Percentiles rank a stretch among this genome's conserved stretches.
Evolutionary conservation across 2,329 filamentous ascomycete genomes (phyloP).

Genomic region (Claviceps maximensis): DNA sequence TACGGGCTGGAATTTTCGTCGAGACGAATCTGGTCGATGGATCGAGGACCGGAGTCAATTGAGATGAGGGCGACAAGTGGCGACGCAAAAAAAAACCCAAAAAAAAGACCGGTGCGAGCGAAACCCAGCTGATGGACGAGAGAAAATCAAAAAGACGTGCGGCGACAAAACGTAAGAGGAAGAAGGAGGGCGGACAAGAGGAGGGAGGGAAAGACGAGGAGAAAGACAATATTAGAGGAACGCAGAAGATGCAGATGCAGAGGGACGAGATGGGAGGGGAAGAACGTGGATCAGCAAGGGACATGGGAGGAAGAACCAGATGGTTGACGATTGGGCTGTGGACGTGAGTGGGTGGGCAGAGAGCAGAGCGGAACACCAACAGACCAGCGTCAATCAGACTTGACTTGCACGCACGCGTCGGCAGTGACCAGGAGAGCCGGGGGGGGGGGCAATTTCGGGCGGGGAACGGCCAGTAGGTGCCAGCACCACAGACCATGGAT

Average conservation of each 20-base stretch:
- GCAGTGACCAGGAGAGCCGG: background rate
- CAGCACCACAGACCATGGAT: no score
- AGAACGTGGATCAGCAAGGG: slow-evolving; percentile 11
- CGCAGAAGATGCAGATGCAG: background rate
- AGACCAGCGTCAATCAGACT: no score
- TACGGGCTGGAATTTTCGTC: background rate
- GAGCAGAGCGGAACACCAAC: background rate
- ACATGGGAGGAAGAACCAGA: slow-evolving; percentile 10
- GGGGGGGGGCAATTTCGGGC: no score
- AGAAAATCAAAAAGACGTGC: slow-evolving; percentile 2
- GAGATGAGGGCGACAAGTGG: slow-evolving; percentile 2
- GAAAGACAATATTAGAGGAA: slow-evolving; percentile 9
- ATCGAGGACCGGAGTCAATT: slow-evolving; percentile 2
- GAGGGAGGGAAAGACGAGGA: slow-evolving; percentile 5
- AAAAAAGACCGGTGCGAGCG: background rate
- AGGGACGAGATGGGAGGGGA: slow-evolving; percentile 8
- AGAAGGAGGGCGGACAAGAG: slow-evolving; percentile 6
- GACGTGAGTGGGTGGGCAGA: background rate
- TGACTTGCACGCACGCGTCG: background rate
- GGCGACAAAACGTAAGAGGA: slow-evolving; percentile 15
- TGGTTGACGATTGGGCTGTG: slow-evolving; percentile 6
- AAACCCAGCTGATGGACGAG: slow-evolving; percentile 1
- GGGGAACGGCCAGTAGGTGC: no score
- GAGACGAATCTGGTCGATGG: background rate
- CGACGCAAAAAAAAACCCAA: background rate